Evolutionary conservation across 768 basidiomycete species (phyloP).

Genomic region (Suillus americanus): DNA sequence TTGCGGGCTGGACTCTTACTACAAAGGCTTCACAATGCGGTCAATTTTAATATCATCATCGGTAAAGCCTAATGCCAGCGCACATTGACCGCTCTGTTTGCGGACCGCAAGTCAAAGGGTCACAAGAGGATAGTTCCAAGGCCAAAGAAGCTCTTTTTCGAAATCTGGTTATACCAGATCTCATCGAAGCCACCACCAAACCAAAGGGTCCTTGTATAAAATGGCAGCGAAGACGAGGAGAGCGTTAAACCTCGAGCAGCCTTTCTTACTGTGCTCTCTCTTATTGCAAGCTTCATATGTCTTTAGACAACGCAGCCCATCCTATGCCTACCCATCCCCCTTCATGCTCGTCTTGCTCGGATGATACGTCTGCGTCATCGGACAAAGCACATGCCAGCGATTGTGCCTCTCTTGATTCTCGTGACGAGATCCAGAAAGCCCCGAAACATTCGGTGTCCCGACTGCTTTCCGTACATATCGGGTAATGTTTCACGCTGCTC

Average conservation of each 20-base stretch:
- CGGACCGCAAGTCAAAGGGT: constrained; percentile 17
- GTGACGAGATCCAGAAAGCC: constrained; percentile 15
- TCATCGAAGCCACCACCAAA: constrained; percentile 22
- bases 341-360: constrained; percentile 15
- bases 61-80: constrained; percentile 24
- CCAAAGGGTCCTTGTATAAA: constrained; percentile 26
- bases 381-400: constrained; percentile 19
- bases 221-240: constrained; percentile 10
- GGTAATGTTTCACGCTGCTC: constrained; percentile 40
- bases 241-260: constrained; percentile 6
- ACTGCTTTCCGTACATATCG: constrained; percentile 65
- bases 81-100: constrained; percentile 17
- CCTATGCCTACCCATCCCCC: constrained; percentile 1
- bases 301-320: background rate
- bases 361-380: constrained; percentile 17
- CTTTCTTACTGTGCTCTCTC: constrained; percentile 1
- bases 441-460: constrained; percentile 48
- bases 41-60: constrained; percentile 22
- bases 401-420: constrained; percentile 23
- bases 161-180: constrained; percentile 8
- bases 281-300: constrained; percentile 1
- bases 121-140: constrained; percentile 15
- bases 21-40: constrained; percentile 26
- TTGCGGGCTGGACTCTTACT: constrained; percentile 20
- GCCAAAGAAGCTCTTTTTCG: constrained; percentile 10